Evolutionary conservation across 495 filamentous ascomycete genomes (phyloP), one percentile per base, ranked within the genome.

Genomic region (Monascus purpureus): DNA sequence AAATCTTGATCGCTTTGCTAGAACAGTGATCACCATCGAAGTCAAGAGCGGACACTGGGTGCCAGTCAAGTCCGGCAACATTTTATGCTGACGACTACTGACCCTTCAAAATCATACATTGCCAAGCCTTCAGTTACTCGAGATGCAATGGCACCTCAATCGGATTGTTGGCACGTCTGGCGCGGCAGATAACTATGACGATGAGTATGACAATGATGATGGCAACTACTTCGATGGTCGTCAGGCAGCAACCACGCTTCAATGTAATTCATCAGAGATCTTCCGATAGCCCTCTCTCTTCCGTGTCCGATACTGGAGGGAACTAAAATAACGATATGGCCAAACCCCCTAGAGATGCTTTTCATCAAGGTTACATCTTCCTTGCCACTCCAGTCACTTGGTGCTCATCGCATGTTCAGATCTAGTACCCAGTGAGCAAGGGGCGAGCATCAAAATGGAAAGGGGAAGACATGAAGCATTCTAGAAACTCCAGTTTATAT

Each of bases 181-280:
- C 20, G 20, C 20, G 20, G 12, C 29, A 37, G 17, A 35, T 26
- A 29, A 30, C 26, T 31, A 30, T 19, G 37, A 19, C 25, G 25
- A 22, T 9, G 20, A 22, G 9, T 4, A 22, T 9, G 20, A 22
- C 9, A 9, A 22, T 22, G 20, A 22, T 9, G 20, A 22, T 22
- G 20, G 9, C 9, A 5, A 22, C 20, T 5, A 22, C 9, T 22
- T 9, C 20, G 20, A 22, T 4, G 4, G 20, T 9, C 9, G 9
- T 22, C 20, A 22, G 20, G 20, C 5, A 22, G 20, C 9, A 5
- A 22, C 20, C 20, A n/a, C n/a, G n/a, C n/a, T n/a, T n/a, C n/a
- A n/a, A n/a, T n/a, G n/a, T n/a, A n/a, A n/a, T n/a, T n/a, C n/a
- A n/a, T n/a, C n/a, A n/a, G n/a, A n/a, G n/a, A n/a, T n/a, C n/a